Conservation (phyloP, 768 basidiomycete genomes). For the Russula griseocarnosa region DNA sequence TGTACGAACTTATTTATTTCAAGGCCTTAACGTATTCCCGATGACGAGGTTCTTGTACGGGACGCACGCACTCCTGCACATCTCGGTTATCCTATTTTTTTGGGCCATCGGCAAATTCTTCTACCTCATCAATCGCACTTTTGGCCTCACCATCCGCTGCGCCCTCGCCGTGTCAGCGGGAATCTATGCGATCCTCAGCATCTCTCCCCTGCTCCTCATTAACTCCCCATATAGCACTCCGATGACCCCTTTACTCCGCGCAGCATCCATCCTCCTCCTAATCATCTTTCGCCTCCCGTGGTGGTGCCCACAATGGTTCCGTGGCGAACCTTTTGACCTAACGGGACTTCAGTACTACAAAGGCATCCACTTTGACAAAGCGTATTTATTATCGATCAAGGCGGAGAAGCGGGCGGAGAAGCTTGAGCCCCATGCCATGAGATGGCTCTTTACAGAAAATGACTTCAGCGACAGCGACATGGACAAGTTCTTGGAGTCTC, state of each 20-base stretch:
- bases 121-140: neutral
- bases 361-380: conserved; percentile 9
- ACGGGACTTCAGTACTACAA: neutral
- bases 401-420: neutral
- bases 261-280: neutral
- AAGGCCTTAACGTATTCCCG: conserved; percentile 13
- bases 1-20: conserved; percentile 15
- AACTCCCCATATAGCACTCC: conserved; percentile 22
- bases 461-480: conserved; percentile 20
- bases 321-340: neutral
- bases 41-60: conserved; percentile 18
- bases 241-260: conserved; percentile 4
- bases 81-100: conserved; percentile 21
- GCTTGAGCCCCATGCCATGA: conserved; percentile 11
- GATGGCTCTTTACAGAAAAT: conserved; percentile 13
- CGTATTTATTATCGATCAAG: neutral
- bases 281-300: neutral
- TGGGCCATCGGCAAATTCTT: conserved; percentile 21
- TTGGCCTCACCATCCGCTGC: conserved; percentile 1
- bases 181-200: conserved; percentile 11
- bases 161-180: neutral
- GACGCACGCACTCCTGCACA: conserved; percentile 16
- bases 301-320: neutral
- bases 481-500: conserved; percentile 18
- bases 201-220: conserved; percentile 10